Evolutionary conservation across 805 yeast genomes (phyloP).

Genomic region (Lipomyces anomalus): DNA sequence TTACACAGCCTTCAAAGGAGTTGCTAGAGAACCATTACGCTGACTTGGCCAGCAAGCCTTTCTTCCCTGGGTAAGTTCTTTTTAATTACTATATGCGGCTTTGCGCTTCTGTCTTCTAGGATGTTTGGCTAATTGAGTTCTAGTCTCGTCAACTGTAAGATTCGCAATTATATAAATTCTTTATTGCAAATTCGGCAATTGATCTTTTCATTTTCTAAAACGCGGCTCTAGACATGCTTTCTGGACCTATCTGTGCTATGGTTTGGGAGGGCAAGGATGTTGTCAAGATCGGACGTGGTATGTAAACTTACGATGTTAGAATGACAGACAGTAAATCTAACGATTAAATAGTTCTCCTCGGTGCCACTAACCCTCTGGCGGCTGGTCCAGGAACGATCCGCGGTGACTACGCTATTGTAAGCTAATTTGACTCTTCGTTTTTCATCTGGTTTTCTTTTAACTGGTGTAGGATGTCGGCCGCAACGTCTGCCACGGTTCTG

Average conservation of each 20-base stretch:
- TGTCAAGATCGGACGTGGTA: constrained; percentile 92
- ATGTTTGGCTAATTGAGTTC: not conserved
- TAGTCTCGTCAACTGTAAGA: constrained; percentile 18
- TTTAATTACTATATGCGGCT: not conserved
- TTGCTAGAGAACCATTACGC: constrained; percentile 90
- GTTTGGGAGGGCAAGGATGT: constrained; percentile 99
- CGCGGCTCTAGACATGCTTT: constrained; percentile 69
- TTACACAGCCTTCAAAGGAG: constrained; percentile 78
- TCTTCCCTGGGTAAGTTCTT: constrained; percentile 86
- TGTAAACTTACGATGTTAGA: not conserved
- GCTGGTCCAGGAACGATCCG: constrained; percentile 99
- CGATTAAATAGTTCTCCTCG: constrained; percentile 53
- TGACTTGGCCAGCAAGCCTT: constrained; percentile 92
- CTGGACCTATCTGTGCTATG: constrained; percentile 98
- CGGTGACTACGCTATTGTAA: constrained; percentile 85
- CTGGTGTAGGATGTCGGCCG: constrained; percentile 82
- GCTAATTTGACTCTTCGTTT: too few species aligned
- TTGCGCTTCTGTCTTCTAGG: not conserved
- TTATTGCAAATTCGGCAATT: too few species aligned
- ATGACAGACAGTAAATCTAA: not conserved
- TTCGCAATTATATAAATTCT: not conserved
- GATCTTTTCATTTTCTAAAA: too few species aligned
- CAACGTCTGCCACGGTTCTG: constrained; percentile 99
- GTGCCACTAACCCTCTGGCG: constrained; percentile 97
- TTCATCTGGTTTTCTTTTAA: too few species aligned